Evolutionary conservation across 371 early-diverging fungal species (phyloP), one percentile per base, ranked within the genome.

Genomic region (Rhizopus delemar): DNA sequence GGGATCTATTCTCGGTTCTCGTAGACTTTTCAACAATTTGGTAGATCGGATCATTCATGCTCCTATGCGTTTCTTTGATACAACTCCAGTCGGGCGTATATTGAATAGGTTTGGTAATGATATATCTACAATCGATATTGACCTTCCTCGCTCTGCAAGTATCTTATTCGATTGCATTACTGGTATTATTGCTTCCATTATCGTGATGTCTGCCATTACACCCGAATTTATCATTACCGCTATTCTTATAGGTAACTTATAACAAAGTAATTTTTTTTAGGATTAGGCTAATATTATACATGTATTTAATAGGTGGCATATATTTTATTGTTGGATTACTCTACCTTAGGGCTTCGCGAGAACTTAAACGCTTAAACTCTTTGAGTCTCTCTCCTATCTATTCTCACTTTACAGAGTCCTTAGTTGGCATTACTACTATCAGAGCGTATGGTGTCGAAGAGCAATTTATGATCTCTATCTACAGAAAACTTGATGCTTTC

Each of bases 51-150:
- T 91, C 11, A 69, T 87, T 6, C 83, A 79, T 51, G 90, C 91
- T 2, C 86, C 84, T 22, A 76, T 93, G 59, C 79, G 89, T 8
- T 95, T 95, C 80, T 94, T 94, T 66, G 96, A 96, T 53, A 86
- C 81, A 16, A 96, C 94, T n/a, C 96, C 97, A 4, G 71, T 94
- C 7, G 97, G 97, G 12, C 86, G 93, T 45, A 87, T 97, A 49
- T 73, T 97, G 70, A 94, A 93, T 70, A 77, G 97, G 35, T 96
- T 97, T 65, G 86, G 88, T 33, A 87, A 90, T 22, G 78, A 78
- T 46, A 52, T 78, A 22, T 51, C 66, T 9, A 63, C 65, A 1
- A 66, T 78, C 46, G 78, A 78, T 65, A 58, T 61, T 50, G 64
- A 69, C 22, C 52, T 77, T 60, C 70, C 77, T 33, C 60, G 67